Conservation (phyloP, 2,329 filamentous ascomycete genomes). For the Juglanconis sp. region DNA sequence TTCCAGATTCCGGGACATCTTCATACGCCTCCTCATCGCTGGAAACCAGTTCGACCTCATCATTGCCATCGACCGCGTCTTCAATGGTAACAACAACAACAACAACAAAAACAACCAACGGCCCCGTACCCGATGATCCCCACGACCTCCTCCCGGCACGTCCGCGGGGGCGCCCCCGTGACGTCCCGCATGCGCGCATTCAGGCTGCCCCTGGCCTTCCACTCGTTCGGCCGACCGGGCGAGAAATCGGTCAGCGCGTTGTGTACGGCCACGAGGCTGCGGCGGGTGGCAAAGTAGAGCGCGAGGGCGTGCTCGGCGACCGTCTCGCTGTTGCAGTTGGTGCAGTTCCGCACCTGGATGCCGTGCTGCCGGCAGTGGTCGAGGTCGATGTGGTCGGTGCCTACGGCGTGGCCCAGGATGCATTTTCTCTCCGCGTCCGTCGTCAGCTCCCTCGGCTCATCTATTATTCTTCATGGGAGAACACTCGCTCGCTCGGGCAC, state of each 20-base stretch:
- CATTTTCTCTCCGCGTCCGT: conserved; percentile 18
- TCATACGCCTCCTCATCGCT: too few species aligned
- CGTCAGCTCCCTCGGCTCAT: neutral
- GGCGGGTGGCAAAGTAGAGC: conserved; percentile 23
- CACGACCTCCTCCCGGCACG: conserved; percentile 14
- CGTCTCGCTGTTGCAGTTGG: conserved; percentile 20
- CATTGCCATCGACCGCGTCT: too few species aligned
- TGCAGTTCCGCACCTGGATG: conserved; percentile 23
- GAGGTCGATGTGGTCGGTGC: conserved; percentile 24
- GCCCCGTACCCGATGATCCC: conserved; percentile 18
- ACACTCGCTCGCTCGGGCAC: too few species aligned
- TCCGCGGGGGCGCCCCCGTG: conserved; percentile 6
- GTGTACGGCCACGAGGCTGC: conserved; percentile 21
- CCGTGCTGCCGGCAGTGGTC: conserved; percentile 20
- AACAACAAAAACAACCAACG: neutral
- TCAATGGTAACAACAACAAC: too few species aligned
- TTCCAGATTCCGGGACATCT: too few species aligned
- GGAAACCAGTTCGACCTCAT: too few species aligned
- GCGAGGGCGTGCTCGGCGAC: conserved; percentile 25
- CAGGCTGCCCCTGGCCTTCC: conserved; percentile 16
- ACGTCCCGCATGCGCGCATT: conserved; percentile 4
- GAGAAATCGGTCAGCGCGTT: conserved; percentile 19
- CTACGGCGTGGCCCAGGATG: conserved; percentile 23
- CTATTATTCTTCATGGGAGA: too few species aligned
- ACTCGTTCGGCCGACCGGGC: conserved; percentile 12